These are phyloP conservation scores for Epichloe amarillans DNA, from an alignment of 2,329 filamentous ascomycete species.

Conservation along the genomic window DNA sequence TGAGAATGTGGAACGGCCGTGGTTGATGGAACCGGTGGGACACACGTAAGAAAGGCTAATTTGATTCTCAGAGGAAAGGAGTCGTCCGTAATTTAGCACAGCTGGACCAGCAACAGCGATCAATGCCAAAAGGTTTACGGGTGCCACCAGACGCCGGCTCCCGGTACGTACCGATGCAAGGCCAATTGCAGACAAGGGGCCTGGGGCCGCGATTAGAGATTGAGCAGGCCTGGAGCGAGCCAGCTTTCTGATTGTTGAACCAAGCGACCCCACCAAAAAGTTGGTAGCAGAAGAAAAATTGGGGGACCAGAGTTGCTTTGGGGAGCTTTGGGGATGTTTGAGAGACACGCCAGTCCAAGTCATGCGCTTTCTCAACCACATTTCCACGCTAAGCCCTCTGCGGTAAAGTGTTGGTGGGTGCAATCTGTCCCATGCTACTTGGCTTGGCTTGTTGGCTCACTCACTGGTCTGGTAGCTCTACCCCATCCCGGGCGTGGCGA, in stretches of 20 bases:
- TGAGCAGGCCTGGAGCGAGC: slow-evolving; percentile 6
- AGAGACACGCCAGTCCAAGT: no score
- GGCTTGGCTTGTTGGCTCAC: background rate
- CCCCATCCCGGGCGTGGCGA: no score
- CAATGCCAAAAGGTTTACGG: background rate
- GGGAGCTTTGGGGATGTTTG: no score
- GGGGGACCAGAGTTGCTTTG: slow-evolving; percentile 13
- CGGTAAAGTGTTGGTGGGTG: slow-evolving; percentile 4
- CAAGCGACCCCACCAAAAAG: slow-evolving; percentile 19
- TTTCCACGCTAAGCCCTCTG: slow-evolving; percentile 8
- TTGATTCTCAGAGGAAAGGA: background rate
- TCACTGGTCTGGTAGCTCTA: background rate
- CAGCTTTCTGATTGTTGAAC: slow-evolving; percentile 23
- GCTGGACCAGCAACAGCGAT: background rate
- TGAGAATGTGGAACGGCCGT: background rate
- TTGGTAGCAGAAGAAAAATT: slow-evolving; percentile 19
- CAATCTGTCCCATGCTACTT: background rate
- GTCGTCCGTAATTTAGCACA: background rate
- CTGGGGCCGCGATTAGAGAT: slow-evolving; percentile 9
- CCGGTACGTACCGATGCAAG: slow-evolving; percentile 3
- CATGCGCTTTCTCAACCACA: slow-evolving; percentile 12
- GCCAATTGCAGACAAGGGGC: background rate
- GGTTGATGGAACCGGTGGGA: slow-evolving; percentile 1
- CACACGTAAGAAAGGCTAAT: background rate
- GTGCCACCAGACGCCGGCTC: background rate